Evolutionary conservation across 805 yeast species (phyloP), one percentile per base, ranked within the genome.

Genomic region (Teunomyces atbi): DNA sequence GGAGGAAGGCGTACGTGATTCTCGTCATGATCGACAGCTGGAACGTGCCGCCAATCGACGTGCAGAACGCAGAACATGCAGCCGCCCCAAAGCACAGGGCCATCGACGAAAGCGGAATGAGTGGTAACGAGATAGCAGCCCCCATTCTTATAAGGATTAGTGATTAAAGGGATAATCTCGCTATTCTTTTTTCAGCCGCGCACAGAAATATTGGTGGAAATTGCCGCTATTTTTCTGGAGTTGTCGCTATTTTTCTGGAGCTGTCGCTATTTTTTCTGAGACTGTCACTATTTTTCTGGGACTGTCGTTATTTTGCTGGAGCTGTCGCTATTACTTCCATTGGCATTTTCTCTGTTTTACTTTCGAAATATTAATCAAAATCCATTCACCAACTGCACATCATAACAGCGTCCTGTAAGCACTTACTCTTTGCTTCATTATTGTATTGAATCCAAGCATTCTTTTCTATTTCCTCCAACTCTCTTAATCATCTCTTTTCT

Each of bases 11-110:
- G 66, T 94, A 94, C 39, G 88, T 79, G 23, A 92, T 71, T 60
- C 99, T 79, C 5, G 99, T 92, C 51, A 91, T 84, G 20, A 89
- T 74, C 6, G 91, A 81, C 13, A 94, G 85, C 47, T 85, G 74
- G 58, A 84, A 80, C 20, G 83, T 78, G 34, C 86, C 85, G n/a
- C 76, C 75, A 13, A 72, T 64, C 4, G 75, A 61, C 7, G 71
- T 55, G 54, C 76, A 78, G 42, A 87, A 69, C 16, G 87, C 79
- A 2, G 88, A 79, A 49, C 95, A 68, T 10, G 65, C 83, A 36
- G 85, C 75, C 0, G 96, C 90, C 15, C 97, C 97, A 34, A 78
- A 69, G 56, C 90, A 88, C 27, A 95, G 84, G 1, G 94, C 84
- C 3, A 79, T 32, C 8, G 64, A 59, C 28, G 58, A 49, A 75